Base-by-base conservation (phyloP, 805 yeast species). In the Schizosaccharomyces pombe region DNA sequence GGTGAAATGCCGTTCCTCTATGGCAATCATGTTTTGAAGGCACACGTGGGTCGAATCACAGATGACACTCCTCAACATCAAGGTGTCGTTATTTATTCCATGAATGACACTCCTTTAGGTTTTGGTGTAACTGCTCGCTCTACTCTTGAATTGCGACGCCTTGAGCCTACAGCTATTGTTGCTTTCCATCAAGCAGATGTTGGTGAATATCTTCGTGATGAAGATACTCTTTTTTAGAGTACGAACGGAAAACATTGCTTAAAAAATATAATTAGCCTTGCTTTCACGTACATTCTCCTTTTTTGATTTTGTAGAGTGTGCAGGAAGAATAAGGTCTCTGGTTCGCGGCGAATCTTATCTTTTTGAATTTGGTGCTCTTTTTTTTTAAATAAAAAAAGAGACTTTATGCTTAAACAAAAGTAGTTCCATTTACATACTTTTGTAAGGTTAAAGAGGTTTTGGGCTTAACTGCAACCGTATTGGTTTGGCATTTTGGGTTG, bases 1-100 rank as follows among this genome's bases (percentile, higher is more conserved):
- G 98, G 98, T 62, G 98, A 91, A 68, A 91, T 91, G 98, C 97
- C 98, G 12, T 91, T 82, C 65, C 70, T 91, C 59, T 91, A 91
- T 62, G 98, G 98, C 37, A 91, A 91, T 70, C 95, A 91, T 66
- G 89, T 89, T 29, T 73, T 91, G 61, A 91, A 91, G 66, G 98
- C 98, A 3, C 98, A 91, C 65, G 75, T 91, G 56, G 98, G 98
- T 34, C 81, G 86, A 62, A 85, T 91, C 83, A 82, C 94, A 55
- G 98, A 91, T 60, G 97, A 91, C 64, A 84, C 91, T 55, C 97
- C 97, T 31, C 97, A 89, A 67, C 98, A 91, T 64, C 91, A 95
- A 1, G 98, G 98, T 63, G 87, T 91, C 24, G 75, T 91, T 60
- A 81, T 91, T 14, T 85, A 76, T 62, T 81, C 94, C 8, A 91